Base-by-base conservation (phyloP, 1,284 basidiomycete genomes). In the Testicularia cyperi region DNA sequence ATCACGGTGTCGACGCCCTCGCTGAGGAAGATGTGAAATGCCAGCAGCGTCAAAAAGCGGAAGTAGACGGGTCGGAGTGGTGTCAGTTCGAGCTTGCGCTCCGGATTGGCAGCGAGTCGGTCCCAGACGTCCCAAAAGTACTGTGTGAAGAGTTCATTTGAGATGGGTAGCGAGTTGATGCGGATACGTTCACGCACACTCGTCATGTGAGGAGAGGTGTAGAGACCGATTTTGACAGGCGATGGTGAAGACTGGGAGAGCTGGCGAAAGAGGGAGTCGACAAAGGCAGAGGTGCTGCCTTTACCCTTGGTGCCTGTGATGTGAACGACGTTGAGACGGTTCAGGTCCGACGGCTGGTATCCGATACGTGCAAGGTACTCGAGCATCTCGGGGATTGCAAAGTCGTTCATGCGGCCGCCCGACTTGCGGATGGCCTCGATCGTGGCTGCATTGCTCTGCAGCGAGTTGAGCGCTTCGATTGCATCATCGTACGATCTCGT, bases 111-210 rank as follows among this genome's bases (percentile, higher is more conserved):
- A 38, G 86, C 83, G 3, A 98, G 81, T 45, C 81, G 83, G 72
- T 97, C 89, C 95, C 94, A 99, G 1, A 98, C 87, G 71, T 98
- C 86, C 75, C 92, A 99, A 79, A 98, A 98, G 77, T 87, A 95
- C 68, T 83, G 86, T 5, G 92, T 82, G 77, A 98, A 99, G 31
- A 85, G 79, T 20, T 87, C 85, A 74, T 98, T 94, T 1, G 87
- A 86, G 41, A 99, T 80, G 0, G 95, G 94, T 20, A 81, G 80
- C 3, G 94, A 94, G 73, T 97, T 91, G 70, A 98, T 86, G 39
- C 94, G 84, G 72, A 99, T 96, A 20, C 95, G 83, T 79, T 99
- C 95, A 19, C 95, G 84, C 15, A 97, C 95, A 19, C 91, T 90
- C 31, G 96, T 88, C 43, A 98, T 83, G 77, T 99, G 95, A 0